These are phyloP conservation scores for Tetrahymena borealis DNA, from an alignment of 73 alveolate species.

Conservation along the genomic window DNA sequence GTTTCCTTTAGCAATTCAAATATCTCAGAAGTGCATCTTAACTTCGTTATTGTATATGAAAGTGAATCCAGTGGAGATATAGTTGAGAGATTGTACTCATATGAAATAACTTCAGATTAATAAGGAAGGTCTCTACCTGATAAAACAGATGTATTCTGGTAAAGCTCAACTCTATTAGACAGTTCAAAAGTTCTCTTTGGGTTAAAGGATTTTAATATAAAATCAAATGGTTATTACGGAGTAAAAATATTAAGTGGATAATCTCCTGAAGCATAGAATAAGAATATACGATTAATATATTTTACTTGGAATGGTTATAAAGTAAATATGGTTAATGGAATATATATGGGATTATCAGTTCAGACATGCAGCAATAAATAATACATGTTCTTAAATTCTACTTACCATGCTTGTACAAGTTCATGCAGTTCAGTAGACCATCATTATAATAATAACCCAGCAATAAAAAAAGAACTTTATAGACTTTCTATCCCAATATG, in stretches of 20 bases:
- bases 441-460: neutral
- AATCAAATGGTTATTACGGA: neutral
- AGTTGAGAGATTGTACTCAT: neutral
- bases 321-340: neutral
- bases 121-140: neutral
- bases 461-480: neutral
- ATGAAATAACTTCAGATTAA: neutral
- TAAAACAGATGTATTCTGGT: neutral
- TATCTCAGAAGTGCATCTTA: too few species aligned
- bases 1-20: neutral
- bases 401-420: neutral
- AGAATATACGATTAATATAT: neutral
- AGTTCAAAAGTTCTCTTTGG: neutral
- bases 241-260: neutral
- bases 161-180: neutral
- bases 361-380: neutral
- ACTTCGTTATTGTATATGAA: too few species aligned
- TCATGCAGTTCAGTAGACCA: neutral
- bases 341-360: neutral
- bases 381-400: neutral
- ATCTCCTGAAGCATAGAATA: neutral
- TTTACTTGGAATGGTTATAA: neutral
- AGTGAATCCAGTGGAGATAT: too few species aligned
- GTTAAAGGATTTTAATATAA: neutral
- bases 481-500: neutral